Conservation (phyloP, 2,329 filamentous ascomycete species). For the Penicillium corylophilum region DNA sequence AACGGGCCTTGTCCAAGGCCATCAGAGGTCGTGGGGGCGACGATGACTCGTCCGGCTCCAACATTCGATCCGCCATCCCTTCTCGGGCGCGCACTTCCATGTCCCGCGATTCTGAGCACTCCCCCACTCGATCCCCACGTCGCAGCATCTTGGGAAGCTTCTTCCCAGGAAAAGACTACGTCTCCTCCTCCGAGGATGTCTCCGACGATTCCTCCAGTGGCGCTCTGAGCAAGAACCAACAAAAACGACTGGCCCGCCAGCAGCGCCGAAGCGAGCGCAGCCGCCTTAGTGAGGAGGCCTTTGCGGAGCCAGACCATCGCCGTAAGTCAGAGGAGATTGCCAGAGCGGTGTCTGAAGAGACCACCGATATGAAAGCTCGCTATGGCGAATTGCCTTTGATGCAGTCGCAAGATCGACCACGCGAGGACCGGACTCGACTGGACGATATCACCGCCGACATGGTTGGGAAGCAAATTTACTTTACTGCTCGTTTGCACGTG, state of each 20-base stretch:
- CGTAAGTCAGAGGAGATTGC: slow-evolving; percentile 45
- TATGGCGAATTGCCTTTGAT: slow-evolving; percentile 61
- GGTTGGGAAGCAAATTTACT: slow-evolving; percentile 61
- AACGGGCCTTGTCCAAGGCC: slow-evolving; percentile 45
- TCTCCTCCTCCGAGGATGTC: slow-evolving; percentile 45
- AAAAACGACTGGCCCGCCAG: slow-evolving; percentile 43
- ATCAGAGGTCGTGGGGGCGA: slow-evolving; percentile 30
- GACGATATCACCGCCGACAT: slow-evolving; percentile 53
- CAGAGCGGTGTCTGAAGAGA: slow-evolving; percentile 54
- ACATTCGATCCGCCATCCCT: slow-evolving; percentile 20
- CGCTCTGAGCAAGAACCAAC: slow-evolving; percentile 46
- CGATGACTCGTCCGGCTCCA: slow-evolving; percentile 23
- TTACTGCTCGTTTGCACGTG: slow-evolving; percentile 73
- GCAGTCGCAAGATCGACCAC: slow-evolving; percentile 54
- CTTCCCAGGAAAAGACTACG: slow-evolving; percentile 42
- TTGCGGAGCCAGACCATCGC: slow-evolving; percentile 41
- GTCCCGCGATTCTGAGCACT: slow-evolving; percentile 14
- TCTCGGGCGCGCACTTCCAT: slow-evolving; percentile 16
- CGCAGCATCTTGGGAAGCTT: slow-evolving; percentile 44
- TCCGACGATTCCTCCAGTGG: slow-evolving; percentile 40
- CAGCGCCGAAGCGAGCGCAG: slow-evolving; percentile 40
- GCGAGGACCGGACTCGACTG: slow-evolving; percentile 51
- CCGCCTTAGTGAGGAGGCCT: slow-evolving; percentile 46
- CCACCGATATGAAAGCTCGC: slow-evolving; percentile 57
- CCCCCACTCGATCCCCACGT: slow-evolving; percentile 32